Evolutionary conservation across 2,329 filamentous ascomycete genomes (phyloP).

Genomic region (Lachnellula arida): DNA sequence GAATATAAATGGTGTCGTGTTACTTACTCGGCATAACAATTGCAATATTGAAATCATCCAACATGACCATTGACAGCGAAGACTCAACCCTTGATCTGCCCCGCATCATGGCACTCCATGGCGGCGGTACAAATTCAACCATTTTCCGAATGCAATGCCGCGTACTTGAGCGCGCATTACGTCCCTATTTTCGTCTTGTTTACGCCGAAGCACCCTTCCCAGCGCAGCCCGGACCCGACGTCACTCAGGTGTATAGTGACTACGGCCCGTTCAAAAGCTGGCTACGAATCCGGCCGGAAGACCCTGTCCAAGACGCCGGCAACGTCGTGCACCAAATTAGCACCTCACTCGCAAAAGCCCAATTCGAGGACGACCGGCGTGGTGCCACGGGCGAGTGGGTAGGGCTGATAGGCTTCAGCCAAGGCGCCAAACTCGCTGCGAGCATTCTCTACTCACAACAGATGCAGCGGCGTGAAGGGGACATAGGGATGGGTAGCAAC

Average conservation of each 20-base stretch:
- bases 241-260: slow-evolving; percentile 59
- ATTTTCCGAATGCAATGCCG: slow-evolving; percentile 25
- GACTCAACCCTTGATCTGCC: neutral
- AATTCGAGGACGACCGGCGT: slow-evolving; percentile 45
- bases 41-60: neutral
- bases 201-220: slow-evolving; percentile 67
- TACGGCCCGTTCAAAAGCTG: slow-evolving; percentile 61
- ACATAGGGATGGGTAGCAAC: neutral
- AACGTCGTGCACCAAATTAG: slow-evolving; percentile 44
- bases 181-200: slow-evolving; percentile 60
- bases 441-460: slow-evolving; percentile 60
- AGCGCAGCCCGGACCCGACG: slow-evolving; percentile 56
- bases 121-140: slow-evolving; percentile 17
- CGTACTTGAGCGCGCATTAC: slow-evolving; percentile 16
- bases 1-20: neutral
- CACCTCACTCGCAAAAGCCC: slow-evolving; percentile 39
- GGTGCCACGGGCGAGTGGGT: slow-evolving; percentile 53
- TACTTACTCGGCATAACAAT: neutral
- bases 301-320: slow-evolving; percentile 36
- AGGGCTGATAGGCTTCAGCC: slow-evolving; percentile 61
- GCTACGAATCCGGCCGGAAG: slow-evolving; percentile 60
- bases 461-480: slow-evolving; percentile 29
- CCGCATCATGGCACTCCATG: slow-evolving; percentile 18
- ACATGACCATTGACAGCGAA: neutral
- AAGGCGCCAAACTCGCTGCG: slow-evolving; percentile 58